Conservation (phyloP, 345 rosid genomes). For the Jatropha curcas region DNA sequence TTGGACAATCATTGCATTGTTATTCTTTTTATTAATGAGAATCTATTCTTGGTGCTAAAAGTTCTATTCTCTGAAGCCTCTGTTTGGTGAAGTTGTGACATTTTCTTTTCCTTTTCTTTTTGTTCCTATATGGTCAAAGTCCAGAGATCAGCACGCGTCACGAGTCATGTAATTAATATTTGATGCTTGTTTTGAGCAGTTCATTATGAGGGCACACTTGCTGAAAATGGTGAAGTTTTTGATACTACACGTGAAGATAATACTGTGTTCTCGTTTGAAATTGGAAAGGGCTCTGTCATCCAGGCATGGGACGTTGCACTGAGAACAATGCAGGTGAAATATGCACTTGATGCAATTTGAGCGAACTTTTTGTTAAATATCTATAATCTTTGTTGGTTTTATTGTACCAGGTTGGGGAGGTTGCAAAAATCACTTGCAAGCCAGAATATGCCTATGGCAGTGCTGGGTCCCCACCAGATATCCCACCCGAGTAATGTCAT, state of each 20-base stretch:
- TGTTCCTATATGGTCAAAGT: background rate
- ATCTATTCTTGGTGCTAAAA: background rate
- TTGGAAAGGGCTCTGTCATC: constrained; percentile 82
- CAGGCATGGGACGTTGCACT: constrained; percentile 86
- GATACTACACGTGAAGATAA: constrained; percentile 91
- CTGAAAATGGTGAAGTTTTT: constrained; percentile 81
- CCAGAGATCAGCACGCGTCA: background rate
- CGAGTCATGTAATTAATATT: background rate
- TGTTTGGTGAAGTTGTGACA: background rate
- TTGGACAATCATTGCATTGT: background rate
- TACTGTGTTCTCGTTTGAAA: constrained; percentile 79
- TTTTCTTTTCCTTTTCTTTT: background rate
- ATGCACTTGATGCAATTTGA: background rate
- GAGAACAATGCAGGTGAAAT: constrained; percentile 77
- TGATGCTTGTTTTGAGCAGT: constrained; percentile 44
- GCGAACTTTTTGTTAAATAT: background rate
- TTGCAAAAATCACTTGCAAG: constrained; percentile 88
- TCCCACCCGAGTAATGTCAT: constrained; percentile 72
- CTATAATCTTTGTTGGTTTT: background rate
- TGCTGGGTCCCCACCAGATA: constrained; percentile 86
- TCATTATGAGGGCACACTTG: constrained; percentile 83
- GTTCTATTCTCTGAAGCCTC: background rate
- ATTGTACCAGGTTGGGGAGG: constrained; percentile 78
- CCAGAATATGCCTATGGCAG: constrained; percentile 93
- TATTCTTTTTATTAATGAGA: background rate